These are phyloP conservation scores for Suillus placidus DNA, from an alignment of 768 basidiomycete species.

Conservation along the genomic window DNA sequence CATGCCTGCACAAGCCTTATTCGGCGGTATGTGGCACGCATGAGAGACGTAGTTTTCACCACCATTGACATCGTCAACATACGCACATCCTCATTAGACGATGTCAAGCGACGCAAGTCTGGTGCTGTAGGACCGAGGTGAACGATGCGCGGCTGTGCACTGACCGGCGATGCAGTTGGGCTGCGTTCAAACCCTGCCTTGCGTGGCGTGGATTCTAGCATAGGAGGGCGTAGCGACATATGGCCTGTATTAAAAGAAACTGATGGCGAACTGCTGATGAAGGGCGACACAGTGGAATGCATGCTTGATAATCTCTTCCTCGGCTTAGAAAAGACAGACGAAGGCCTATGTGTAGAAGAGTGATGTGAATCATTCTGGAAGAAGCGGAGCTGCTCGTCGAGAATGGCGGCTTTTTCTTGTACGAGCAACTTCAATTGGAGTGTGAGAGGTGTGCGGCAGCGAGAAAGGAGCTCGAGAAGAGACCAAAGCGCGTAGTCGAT, in stretches of 20 bases:
- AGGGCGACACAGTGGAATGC: conserved; percentile 40
- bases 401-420: conserved; percentile 60
- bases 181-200: conserved; percentile 46
- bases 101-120: conserved; percentile 7
- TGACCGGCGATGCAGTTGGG: conserved; percentile 39
- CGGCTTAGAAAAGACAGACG: conserved; percentile 60
- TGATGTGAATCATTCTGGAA: conserved; percentile 32
- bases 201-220: conserved; percentile 38
- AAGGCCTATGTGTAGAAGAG: conserved; percentile 44
- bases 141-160: conserved; percentile 53
- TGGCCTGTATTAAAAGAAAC: neutral
- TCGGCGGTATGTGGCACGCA: conserved; percentile 60
- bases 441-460: conserved; percentile 61
- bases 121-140: conserved; percentile 58
- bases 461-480: conserved; percentile 63
- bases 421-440: conserved; percentile 67
- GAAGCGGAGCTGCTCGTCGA: conserved; percentile 54
- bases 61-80: conserved; percentile 38
- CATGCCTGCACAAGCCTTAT: conserved; percentile 63
- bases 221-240: conserved; percentile 24
- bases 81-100: conserved; percentile 7
- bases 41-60: conserved; percentile 53
- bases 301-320: conserved; percentile 46
- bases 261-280: conserved; percentile 41
- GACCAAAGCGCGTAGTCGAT: conserved; percentile 79